phyloP scores from a whole-genome alignment of 1,284 basidiomycete species.

The Melampsora larici-populina region DNA sequence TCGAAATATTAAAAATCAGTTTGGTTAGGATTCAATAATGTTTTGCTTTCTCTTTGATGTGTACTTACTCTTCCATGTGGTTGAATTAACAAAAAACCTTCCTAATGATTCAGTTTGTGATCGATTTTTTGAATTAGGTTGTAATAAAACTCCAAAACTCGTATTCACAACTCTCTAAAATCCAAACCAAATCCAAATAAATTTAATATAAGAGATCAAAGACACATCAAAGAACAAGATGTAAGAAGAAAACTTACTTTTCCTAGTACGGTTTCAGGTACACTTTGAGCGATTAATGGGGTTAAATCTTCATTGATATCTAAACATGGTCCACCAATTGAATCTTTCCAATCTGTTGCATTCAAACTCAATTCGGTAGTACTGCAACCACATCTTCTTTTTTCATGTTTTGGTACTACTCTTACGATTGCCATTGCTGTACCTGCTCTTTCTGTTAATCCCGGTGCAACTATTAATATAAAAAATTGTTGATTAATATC shows the following conservation, averaged over 20 bases:
- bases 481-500: not conserved
- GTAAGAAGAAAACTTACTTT: slow-evolving; percentile 3
- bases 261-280: slow-evolving; percentile 21
- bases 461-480: slow-evolving; percentile 26
- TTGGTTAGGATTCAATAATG: too few species aligned
- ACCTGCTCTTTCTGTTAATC: slow-evolving; percentile 29
- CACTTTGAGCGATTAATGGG: slow-evolving; percentile 16
- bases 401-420: slow-evolving; percentile 8
- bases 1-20: too few species aligned
- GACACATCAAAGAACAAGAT: not conserved
- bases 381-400: slow-evolving; percentile 10
- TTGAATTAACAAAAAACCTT: slow-evolving; percentile 40
- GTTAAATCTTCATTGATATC: slow-evolving; percentile 32
- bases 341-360: slow-evolving; percentile 30
- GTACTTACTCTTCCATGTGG: slow-evolving; percentile 41
- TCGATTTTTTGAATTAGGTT: slow-evolving; percentile 13
- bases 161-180: slow-evolving; percentile 31
- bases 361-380: not conserved
- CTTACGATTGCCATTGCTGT: slow-evolving; percentile 34
- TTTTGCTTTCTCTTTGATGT: too few species aligned
- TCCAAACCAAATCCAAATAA: not conserved
- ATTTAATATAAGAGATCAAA: not conserved
- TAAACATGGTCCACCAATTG: slow-evolving; percentile 28
- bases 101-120: slow-evolving; percentile 27
- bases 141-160: slow-evolving; percentile 34